These are phyloP conservation scores for Carex pumila DNA, from an alignment of 176 grass and related monocot genomes.

Conservation along the genomic window DNA sequence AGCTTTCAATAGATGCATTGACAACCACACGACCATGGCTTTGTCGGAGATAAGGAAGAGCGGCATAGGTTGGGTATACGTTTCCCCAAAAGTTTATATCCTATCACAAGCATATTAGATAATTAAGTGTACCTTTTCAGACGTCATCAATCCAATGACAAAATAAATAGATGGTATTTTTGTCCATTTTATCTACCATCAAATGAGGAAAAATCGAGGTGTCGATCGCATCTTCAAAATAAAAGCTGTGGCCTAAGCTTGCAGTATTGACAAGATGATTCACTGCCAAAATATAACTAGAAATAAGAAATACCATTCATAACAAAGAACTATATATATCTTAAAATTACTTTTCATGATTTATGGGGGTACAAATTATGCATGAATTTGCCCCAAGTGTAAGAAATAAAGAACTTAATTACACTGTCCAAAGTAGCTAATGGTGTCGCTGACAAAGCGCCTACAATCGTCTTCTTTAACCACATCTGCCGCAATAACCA, in stretches of 20 bases:
- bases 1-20: conserved; percentile 76
- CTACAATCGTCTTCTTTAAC: conserved; percentile 83
- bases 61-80: conserved; percentile 78
- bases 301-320: not conserved
- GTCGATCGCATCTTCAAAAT: conserved; percentile 73
- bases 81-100: conserved; percentile 97
- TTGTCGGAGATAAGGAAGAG: conserved; percentile 60
- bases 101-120: conserved; percentile 7
- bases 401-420: conserved; percentile 13
- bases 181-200: conserved; percentile 33
- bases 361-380: no score
- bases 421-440: conserved; percentile 80
- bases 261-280: conserved; percentile 92
- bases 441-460: conserved; percentile 60
- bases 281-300: conserved; percentile 28
- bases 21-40: conserved; percentile 56
- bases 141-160: not conserved
- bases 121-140: not conserved
- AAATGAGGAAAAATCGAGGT: conserved; percentile 71
- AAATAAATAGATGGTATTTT: not conserved
- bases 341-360: not conserved
- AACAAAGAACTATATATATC: not conserved
- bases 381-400: not conserved
- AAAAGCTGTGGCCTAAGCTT: conserved; percentile 70
- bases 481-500: conserved; percentile 79